Conservation (phyloP, 495 filamentous ascomycete genomes). For the Talaromyces borbonicus region DNA sequence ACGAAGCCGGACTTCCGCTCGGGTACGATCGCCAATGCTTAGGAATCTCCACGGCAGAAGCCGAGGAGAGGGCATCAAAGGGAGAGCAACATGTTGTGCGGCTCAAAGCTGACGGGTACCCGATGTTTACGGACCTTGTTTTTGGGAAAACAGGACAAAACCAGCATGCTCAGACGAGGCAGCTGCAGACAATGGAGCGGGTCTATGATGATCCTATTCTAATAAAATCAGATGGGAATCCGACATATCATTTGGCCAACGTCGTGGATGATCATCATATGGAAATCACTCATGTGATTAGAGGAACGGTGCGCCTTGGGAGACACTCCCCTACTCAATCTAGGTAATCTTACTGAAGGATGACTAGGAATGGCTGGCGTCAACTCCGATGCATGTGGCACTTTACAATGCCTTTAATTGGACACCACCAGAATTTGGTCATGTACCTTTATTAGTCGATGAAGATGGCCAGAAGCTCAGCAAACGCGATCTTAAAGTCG, state of each 20-base stretch:
- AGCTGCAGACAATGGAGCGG: slow-evolving; percentile 31
- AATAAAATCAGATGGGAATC: slow-evolving; percentile 80
- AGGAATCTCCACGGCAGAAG: slow-evolving; percentile 53
- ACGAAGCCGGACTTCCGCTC: slow-evolving; percentile 47
- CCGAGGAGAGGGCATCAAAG: slow-evolving; percentile 51
- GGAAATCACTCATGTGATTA: slow-evolving; percentile 90
- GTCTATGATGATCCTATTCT: slow-evolving; percentile 72
- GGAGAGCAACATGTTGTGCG: slow-evolving; percentile 73
- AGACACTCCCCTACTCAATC: not conserved
- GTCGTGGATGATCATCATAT: slow-evolving; percentile 93
- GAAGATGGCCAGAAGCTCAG: slow-evolving; percentile 71
- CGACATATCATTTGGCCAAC: slow-evolving; percentile 95
- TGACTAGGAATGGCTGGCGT: slow-evolving; percentile 84
- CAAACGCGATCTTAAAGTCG: slow-evolving; percentile 68
- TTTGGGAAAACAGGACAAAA: slow-evolving; percentile 53
- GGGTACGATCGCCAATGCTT: slow-evolving; percentile 73
- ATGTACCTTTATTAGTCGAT: slow-evolving; percentile 80
- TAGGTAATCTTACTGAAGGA: not conserved
- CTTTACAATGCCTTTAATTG: slow-evolving; percentile 86
- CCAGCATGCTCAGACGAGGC: slow-evolving; percentile 24
- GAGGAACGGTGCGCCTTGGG: slow-evolving; percentile 57
- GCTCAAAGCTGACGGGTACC: slow-evolving; percentile 52
- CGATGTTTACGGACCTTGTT: slow-evolving; percentile 62
- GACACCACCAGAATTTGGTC: slow-evolving; percentile 73
- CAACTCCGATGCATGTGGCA: slow-evolving; percentile 79